phyloP scores from a whole-genome alignment of 179 eudicot genomes.

The Vitellaria paradoxa region DNA sequence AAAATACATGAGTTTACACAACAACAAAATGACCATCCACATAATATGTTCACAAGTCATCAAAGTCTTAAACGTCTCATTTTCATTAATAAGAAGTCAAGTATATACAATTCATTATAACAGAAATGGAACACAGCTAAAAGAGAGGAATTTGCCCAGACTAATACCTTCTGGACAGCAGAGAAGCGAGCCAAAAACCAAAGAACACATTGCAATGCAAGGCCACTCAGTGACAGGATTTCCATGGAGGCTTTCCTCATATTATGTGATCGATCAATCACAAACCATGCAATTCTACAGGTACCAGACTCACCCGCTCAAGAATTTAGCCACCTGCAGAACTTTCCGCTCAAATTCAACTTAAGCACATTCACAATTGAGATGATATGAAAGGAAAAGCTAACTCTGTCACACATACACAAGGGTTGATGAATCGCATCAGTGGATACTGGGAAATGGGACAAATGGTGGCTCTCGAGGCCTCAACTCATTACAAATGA shows the following conservation, averaged over 20 bases:
- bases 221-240: not conserved
- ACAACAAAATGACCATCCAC: not conserved
- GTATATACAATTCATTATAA: not conserved
- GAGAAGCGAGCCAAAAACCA: not conserved
- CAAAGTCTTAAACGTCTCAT: not conserved
- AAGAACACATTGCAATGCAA: not conserved
- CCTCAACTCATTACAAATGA: not conserved
- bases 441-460: not conserved
- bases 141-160: not conserved
- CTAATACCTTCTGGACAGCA: not conserved
- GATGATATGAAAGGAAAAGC: not conserved
- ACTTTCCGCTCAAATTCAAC: not conserved
- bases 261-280: not conserved
- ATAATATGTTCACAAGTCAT: not conserved
- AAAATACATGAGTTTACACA: not conserved
- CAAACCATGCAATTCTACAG: not conserved
- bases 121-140: not conserved
- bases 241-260: not conserved
- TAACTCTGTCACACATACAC: not conserved
- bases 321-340: conserved; percentile 1
- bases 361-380: not conserved
- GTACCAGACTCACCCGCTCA: not conserved
- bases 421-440: not conserved
- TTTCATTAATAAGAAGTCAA: no score
- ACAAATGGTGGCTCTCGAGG: not conserved